Evolutionary conservation across 495 filamentous ascomycete genomes (phyloP).

Genomic region (Daldinia loculata): DNA sequence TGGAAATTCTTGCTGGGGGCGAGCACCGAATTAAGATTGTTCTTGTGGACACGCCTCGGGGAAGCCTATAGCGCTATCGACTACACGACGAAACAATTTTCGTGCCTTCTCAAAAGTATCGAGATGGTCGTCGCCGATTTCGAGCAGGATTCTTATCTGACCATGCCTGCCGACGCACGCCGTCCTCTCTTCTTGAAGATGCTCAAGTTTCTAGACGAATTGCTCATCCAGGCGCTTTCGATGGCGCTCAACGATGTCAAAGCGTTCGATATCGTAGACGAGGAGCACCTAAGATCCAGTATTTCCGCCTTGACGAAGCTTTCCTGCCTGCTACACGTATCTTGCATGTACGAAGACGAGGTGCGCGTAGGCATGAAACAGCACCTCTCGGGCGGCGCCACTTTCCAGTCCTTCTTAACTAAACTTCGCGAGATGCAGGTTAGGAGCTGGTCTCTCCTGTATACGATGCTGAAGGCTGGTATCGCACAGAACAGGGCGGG

Average conservation of each 20-base stretch:
- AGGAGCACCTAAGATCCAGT: slow-evolving; percentile 74
- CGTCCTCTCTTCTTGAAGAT: slow-evolving; percentile 73
- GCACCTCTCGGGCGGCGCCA: slow-evolving; percentile 46
- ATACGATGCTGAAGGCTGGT: slow-evolving; percentile 76
- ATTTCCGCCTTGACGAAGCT: slow-evolving; percentile 72
- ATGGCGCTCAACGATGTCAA: slow-evolving; percentile 71
- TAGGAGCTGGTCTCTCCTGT: slow-evolving; percentile 82
- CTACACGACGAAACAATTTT: slow-evolving; percentile 85
- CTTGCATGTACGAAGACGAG: slow-evolving; percentile 82
- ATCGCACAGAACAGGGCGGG: slow-evolving; percentile 69
- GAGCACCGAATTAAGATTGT: slow-evolving; percentile 79
- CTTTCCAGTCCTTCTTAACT: slow-evolving; percentile 65
- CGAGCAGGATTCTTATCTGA: slow-evolving; percentile 66
- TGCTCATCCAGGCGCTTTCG: slow-evolving; percentile 71
- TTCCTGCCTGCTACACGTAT: slow-evolving; percentile 76
- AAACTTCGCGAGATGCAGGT: slow-evolving; percentile 91
- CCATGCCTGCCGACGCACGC: slow-evolving; percentile 68
- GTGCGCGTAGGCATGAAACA: slow-evolving; percentile 73
- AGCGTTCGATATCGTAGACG: slow-evolving; percentile 84
- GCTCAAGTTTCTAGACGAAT: slow-evolving; percentile 78
- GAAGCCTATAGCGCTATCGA: slow-evolving; percentile 86
- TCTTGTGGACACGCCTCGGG: slow-evolving; percentile 86
- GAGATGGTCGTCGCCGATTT: slow-evolving; percentile 81
- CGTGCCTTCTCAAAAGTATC: slow-evolving; percentile 83
- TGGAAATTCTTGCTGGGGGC: slow-evolving; percentile 82